Evolutionary conservation across 1,284 basidiomycete species (phyloP).

Genomic region (Mycena citricolor): DNA sequence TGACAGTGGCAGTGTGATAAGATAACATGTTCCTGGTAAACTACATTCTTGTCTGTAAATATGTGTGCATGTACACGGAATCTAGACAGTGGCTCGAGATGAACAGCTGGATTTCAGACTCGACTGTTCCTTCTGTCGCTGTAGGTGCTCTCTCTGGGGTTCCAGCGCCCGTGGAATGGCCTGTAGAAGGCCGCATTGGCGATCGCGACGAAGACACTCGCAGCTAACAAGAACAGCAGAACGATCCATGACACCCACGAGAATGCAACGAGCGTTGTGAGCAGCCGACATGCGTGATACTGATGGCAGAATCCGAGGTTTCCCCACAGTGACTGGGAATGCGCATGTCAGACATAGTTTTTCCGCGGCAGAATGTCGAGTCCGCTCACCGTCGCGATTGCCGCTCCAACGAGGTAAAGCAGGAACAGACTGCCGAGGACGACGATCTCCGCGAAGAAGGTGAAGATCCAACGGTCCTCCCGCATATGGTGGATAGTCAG

Average conservation of each 20-base stretch:
- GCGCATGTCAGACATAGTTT: background rate
- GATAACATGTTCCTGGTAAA: no score
- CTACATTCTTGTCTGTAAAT: no score
- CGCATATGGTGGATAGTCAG: slow-evolving; percentile 21
- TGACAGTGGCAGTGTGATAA: no score
- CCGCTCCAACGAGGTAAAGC: slow-evolving; percentile 23
- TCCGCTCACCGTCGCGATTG: slow-evolving; percentile 19
- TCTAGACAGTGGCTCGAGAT: no score
- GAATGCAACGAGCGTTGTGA: slow-evolving; percentile 21
- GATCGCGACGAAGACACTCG: slow-evolving; percentile 16
- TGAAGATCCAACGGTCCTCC: slow-evolving; percentile 17
- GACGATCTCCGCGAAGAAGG: slow-evolving; percentile 18
- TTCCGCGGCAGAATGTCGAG: background rate
- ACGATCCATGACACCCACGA: slow-evolving; percentile 24
- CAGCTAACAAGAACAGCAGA: slow-evolving; percentile 7
- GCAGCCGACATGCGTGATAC: slow-evolving; percentile 21
- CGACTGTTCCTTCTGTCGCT: slow-evolving; percentile 15
- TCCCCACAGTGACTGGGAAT: slow-evolving; percentile 20
- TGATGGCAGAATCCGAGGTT: slow-evolving; percentile 21
- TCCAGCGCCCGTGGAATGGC: slow-evolving; percentile 24
- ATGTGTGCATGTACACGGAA: no score
- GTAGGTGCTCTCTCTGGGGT: slow-evolving; percentile 20
- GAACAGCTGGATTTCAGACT: no score
- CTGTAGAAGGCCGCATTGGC: slow-evolving; percentile 20
- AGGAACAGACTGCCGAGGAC: slow-evolving; percentile 19